Conservation (phyloP, 345 rosid species). For the Melaleuca alternifolia region DNA sequence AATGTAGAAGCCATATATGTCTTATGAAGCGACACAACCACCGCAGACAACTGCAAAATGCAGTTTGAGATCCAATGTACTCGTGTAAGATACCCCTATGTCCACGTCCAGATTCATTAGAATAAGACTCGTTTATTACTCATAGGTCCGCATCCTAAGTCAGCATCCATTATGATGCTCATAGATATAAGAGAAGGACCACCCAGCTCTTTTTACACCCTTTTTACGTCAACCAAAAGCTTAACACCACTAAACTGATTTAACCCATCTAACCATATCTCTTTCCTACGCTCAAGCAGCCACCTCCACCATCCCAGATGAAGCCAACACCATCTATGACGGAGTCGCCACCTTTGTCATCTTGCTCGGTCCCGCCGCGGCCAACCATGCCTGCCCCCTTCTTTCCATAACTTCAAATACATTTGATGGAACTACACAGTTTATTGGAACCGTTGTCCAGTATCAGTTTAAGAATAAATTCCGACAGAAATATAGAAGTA, state of each 20-base stretch:
- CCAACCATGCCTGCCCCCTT: background rate
- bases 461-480: background rate
- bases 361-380: background rate
- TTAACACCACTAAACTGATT: background rate
- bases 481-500: background rate
- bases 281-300: background rate
- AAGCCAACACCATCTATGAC: background rate
- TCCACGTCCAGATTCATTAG: background rate
- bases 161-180: background rate
- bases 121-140: no score
- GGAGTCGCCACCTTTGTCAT: background rate
- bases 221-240: background rate
- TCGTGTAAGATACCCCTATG: background rate
- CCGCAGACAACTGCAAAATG: no score
- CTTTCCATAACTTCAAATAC: background rate
- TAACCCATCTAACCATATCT: background rate
- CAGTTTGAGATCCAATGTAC: background rate
- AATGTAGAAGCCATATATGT: no score
- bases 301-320: background rate
- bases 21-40: no score
- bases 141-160: background rate
- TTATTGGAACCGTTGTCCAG: background rate
- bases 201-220: background rate
- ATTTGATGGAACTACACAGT: background rate
- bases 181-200: background rate